These are phyloP conservation scores for Capronia americana DNA, from an alignment of 2,329 filamentous ascomycete species.

Conservation along the genomic window DNA sequence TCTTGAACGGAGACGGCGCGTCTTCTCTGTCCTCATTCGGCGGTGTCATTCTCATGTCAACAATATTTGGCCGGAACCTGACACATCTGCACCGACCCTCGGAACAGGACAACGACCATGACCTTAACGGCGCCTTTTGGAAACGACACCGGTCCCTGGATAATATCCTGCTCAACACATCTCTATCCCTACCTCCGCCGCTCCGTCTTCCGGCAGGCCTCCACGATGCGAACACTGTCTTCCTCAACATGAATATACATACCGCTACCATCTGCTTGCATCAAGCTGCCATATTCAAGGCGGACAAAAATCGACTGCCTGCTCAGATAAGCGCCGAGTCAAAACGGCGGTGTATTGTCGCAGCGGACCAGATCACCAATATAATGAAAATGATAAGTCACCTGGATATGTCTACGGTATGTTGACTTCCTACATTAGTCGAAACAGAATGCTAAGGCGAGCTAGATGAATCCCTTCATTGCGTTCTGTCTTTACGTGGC, in stretches of 20 bases:
- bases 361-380: constrained; percentile 89
- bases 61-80: constrained; percentile 87
- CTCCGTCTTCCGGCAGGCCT: constrained; percentile 80
- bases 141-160: constrained; percentile 89
- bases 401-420: constrained; percentile 79
- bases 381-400: constrained; percentile 97
- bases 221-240: constrained; percentile 81
- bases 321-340: constrained; percentile 82
- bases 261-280: constrained; percentile 97
- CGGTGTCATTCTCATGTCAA: constrained; percentile 82
- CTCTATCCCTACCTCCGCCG: constrained; percentile 78
- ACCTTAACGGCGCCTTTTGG: constrained; percentile 95
- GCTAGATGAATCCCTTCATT: constrained; percentile 91
- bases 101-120: constrained; percentile 78
- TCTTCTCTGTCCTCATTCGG: constrained; percentile 77
- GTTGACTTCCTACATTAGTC: constrained; percentile 46
- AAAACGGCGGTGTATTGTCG: constrained; percentile 89
- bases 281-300: constrained; percentile 97
- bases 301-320: constrained; percentile 83
- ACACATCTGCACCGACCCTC: constrained; percentile 89
- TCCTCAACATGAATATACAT: constrained; percentile 96
- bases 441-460: not conserved
- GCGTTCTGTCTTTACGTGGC: constrained; percentile 97
- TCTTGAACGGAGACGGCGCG: constrained; percentile 72
- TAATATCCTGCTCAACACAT: constrained; percentile 85